Percentiles rank a stretch among this genome's conserved stretches.
Conservation (phyloP, 2,329 filamentous ascomycete species). For the Juglanconis oblonga region DNA sequence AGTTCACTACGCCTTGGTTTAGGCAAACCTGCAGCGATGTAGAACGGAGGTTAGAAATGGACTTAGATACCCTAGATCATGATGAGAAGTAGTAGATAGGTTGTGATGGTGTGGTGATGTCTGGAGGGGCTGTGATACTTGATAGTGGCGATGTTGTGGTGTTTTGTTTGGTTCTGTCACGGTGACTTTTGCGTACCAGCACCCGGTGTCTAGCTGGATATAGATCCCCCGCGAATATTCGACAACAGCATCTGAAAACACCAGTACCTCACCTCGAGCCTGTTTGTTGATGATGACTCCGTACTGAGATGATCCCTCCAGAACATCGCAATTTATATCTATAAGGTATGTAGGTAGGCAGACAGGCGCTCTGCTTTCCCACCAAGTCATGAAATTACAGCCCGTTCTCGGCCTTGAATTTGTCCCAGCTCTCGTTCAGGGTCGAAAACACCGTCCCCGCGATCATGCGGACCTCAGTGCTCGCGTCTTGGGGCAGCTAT, state of each 20-base stretch:
- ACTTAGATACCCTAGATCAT: background rate
- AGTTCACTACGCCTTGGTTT: background rate
- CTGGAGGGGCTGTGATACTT: too few species aligned
- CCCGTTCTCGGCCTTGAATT: conserved; percentile 68
- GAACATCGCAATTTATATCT: conserved; percentile 12
- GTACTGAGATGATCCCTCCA: background rate
- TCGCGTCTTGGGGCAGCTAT: conserved; percentile 62
- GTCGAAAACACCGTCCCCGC: conserved; percentile 65
- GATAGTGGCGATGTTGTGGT: too few species aligned
- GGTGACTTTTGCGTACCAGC: too few species aligned
- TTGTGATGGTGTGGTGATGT: background rate
- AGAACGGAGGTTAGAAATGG: background rate
- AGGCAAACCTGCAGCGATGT: background rate
- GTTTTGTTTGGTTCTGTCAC: too few species aligned
- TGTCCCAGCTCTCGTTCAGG: conserved; percentile 71
- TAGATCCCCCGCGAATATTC: too few species aligned
- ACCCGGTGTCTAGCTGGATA: too few species aligned
- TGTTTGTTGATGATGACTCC: background rate
- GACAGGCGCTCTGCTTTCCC: background rate
- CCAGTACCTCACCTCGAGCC: background rate
- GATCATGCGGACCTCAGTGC: conserved; percentile 64
- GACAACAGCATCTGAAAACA: too few species aligned
- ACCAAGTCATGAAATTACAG: conserved; percentile 38
- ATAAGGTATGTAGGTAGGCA: conserved; percentile 14
- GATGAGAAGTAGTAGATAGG: background rate